Evolutionary conservation across 2,329 filamentous ascomycete species (phyloP).

Genomic region (Cladobotryum protrusum): DNA sequence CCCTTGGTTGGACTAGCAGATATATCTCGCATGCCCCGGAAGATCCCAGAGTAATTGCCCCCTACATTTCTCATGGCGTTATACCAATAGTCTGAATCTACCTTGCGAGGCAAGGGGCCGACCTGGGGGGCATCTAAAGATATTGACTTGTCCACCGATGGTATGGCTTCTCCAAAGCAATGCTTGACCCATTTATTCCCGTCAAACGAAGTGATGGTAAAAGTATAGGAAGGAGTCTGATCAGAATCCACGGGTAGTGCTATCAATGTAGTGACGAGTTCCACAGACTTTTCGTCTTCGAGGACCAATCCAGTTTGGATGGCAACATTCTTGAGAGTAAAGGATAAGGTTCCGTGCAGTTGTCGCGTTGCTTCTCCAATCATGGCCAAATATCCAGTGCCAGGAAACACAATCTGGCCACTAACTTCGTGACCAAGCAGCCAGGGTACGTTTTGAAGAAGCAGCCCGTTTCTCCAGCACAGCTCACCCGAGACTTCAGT

Average conservation of each 20-base stretch:
- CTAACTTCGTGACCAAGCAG: slow-evolving; percentile 31
- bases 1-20: background rate
- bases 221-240: slow-evolving; percentile 22
- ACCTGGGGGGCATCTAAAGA: too few relatives aligned
- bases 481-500: slow-evolving; percentile 4
- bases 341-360: slow-evolving; percentile 10
- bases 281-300: slow-evolving; percentile 18
- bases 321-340: slow-evolving; percentile 16
- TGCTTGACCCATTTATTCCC: slow-evolving; percentile 23
- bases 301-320: slow-evolving; percentile 24
- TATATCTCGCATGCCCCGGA: slow-evolving; percentile 3
- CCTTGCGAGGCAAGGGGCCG: background rate
- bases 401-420: slow-evolving; percentile 31
- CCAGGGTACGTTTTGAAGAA: slow-evolving; percentile 25
- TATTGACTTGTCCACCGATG: slow-evolving; percentile 5
- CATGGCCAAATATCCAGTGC: slow-evolving; percentile 30
- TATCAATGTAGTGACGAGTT: slow-evolving; percentile 25
- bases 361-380: slow-evolving; percentile 24
- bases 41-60: slow-evolving; percentile 6
- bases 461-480: slow-evolving; percentile 19
- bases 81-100: slow-evolving; percentile 5
- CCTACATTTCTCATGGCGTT: slow-evolving; percentile 1
- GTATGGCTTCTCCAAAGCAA: slow-evolving; percentile 19
- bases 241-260: slow-evolving; percentile 12
- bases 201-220: slow-evolving; percentile 23